Percentiles rank a stretch among this genome's conserved stretches.
These are phyloP conservation scores for Globisporangium uncinulatum DNA, from an alignment of 352 stramenopile species.

Conservation along the genomic window DNA sequence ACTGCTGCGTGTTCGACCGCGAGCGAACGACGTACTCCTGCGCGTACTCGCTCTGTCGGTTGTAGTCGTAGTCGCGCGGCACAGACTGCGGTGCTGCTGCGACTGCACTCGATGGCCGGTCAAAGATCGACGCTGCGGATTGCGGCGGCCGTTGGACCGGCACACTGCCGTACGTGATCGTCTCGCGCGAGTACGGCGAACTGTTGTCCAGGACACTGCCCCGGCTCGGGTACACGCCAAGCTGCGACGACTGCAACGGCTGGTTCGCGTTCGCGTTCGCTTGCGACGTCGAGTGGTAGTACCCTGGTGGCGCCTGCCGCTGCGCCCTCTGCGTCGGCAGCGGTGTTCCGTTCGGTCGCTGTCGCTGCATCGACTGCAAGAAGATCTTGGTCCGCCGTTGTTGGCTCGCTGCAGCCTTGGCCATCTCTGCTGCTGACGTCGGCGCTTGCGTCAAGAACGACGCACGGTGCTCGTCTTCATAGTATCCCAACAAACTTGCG, in stretches of 20 bases:
- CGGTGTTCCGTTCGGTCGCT: slow-evolving; percentile 3
- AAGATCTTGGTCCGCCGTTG: slow-evolving; percentile 56
- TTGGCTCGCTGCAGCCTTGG: slow-evolving; percentile 6
- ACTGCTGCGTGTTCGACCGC: slow-evolving; percentile 8
- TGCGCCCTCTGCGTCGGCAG: slow-evolving; percentile 17
- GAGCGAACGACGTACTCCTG: slow-evolving; percentile 2
- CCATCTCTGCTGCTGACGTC: slow-evolving; percentile 12
- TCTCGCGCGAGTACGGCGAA: slow-evolving; percentile 24
- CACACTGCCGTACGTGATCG: slow-evolving; percentile 20
- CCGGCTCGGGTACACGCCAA: slow-evolving; percentile 27
- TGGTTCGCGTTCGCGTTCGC: slow-evolving; percentile 22
- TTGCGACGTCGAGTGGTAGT: slow-evolving; percentile 21
- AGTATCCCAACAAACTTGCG: slow-evolving; percentile 61
- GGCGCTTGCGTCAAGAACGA: slow-evolving; percentile 50
- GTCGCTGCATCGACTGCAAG: slow-evolving; percentile 60
- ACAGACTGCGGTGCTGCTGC: slow-evolving; percentile 2
- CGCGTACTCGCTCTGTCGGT: slow-evolving; percentile 7
- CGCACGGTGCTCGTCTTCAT: slow-evolving; percentile 55
- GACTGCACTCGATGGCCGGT: slow-evolving; percentile 24
- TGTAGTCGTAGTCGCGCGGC: slow-evolving; percentile 11
- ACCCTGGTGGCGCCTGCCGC: slow-evolving; percentile 8
- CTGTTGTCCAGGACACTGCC: slow-evolving; percentile 20
- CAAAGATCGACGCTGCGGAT: slow-evolving; percentile 54
- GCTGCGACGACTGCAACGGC: slow-evolving; percentile 25
- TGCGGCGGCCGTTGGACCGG: slow-evolving; percentile 6